phyloP scores from a whole-genome alignment of 2,329 filamentous ascomycete genomes.

The Endoconidiophora polonica region DNA sequence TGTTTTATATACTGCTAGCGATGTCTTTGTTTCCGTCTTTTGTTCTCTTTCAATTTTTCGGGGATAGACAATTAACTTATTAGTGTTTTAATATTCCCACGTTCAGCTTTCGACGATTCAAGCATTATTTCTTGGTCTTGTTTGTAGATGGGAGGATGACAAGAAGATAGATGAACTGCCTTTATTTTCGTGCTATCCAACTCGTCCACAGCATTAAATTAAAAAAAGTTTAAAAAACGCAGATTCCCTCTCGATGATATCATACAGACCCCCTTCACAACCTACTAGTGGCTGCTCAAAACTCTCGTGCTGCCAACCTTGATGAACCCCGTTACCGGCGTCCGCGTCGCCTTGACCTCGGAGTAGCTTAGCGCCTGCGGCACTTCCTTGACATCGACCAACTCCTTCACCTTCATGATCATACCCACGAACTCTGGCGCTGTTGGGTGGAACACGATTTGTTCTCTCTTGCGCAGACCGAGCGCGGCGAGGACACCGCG shows the following conservation, averaged over 20 bases:
- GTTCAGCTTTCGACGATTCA: neutral
- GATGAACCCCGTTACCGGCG: conserved; percentile 66
- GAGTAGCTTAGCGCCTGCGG: conserved; percentile 42
- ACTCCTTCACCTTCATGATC: conserved; percentile 86
- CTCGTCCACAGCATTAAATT: neutral
- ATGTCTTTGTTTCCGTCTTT: neutral
- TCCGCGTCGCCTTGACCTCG: conserved; percentile 54
- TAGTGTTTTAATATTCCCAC: no score
- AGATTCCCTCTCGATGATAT: conserved; percentile 14
- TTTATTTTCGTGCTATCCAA: neutral
- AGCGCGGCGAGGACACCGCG: conserved; percentile 70
- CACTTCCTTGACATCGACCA: conserved; percentile 71
- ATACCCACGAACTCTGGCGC: conserved; percentile 68
- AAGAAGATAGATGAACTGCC: no score
- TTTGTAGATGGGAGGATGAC: no score
- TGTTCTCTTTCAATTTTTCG: neutral
- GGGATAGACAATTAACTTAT: no score
- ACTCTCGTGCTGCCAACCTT: conserved; percentile 40
- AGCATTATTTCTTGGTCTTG: neutral
- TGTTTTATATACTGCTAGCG: neutral
- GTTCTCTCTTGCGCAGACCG: conserved; percentile 68
- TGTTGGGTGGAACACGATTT: conserved; percentile 80
- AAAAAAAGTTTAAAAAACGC: neutral
- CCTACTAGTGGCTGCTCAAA: neutral
- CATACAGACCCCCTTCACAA: conserved; percentile 16